Conservation (phyloP, 2,329 filamentous ascomycete species). For the Arthroderma sp. region DNA sequence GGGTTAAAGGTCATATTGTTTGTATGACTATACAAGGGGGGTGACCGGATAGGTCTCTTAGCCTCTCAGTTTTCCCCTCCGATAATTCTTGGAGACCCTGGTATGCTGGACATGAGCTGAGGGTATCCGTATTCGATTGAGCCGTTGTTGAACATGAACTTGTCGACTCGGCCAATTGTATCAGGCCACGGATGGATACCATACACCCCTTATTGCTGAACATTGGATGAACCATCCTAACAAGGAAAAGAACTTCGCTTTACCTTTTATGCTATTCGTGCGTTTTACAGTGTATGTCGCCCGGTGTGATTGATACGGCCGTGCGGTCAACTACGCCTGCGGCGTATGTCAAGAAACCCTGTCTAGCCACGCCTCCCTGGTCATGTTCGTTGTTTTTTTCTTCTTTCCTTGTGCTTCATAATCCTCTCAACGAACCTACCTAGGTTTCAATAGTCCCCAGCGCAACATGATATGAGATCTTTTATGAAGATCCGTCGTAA, state of each 20-base stretch:
- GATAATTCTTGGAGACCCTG: neutral
- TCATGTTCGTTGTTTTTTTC: neutral
- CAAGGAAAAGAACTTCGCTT: neutral
- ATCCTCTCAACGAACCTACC: neutral
- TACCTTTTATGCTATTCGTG: neutral
- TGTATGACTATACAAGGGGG: constrained; percentile 1
- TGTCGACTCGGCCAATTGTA: neutral
- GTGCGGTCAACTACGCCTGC: neutral
- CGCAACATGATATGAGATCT: neutral
- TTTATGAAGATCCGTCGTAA: neutral
- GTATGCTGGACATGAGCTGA: neutral
- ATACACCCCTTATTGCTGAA: neutral
- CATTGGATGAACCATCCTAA: neutral
- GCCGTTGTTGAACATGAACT: constrained; percentile 1
- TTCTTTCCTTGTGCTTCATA: neutral
- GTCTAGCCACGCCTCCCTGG: neutral
- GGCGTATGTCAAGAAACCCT: neutral
- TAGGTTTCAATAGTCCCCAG: neutral
- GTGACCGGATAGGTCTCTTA: neutral
- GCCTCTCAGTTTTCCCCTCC: neutral
- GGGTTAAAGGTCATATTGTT: neutral
- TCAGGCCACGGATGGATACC: constrained; percentile 1
- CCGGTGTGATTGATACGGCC: neutral
- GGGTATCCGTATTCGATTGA: constrained; percentile 1
- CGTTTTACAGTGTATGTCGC: neutral